phyloP scores from a whole-genome alignment of 495 filamentous ascomycete genomes.

The Trichoderma virens region DNA sequence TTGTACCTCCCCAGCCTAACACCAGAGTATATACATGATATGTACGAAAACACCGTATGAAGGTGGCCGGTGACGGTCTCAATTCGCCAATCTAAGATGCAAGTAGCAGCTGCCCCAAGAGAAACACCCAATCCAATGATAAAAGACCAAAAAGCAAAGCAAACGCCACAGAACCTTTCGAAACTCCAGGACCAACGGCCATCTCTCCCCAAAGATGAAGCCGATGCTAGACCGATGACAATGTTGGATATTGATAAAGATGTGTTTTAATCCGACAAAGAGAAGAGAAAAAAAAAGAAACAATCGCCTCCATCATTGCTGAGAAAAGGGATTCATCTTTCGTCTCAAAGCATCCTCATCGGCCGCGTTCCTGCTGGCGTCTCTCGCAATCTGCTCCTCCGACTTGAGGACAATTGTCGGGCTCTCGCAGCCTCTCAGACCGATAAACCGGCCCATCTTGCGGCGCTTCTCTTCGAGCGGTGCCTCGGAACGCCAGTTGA shows the following conservation, averaged over 20 bases:
- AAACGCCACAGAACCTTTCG: background rate
- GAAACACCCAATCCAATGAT: background rate
- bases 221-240: background rate
- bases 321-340: conserved; percentile 36
- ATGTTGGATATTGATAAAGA: conserved; percentile 9
- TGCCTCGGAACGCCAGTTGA: conserved; percentile 29
- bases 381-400: conserved; percentile 34
- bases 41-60: background rate
- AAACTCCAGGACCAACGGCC: background rate
- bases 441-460: conserved; percentile 59
- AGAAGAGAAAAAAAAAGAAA: background rate
- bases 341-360: conserved; percentile 33
- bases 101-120: background rate
- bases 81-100: conserved; percentile 7
- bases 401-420: conserved; percentile 24
- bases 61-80: background rate
- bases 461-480: conserved; percentile 51
- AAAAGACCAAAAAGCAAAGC: background rate
- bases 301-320: background rate
- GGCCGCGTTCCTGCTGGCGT: conserved; percentile 21
- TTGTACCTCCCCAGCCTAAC: background rate
- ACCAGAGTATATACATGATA: conserved; percentile 1
- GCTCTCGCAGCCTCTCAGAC: conserved; percentile 53
- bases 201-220: background rate
- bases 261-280: background rate